Evolutionary conservation across 345 rosid genomes (phyloP).

Genomic region (Euphorbia pulcherrima): DNA sequence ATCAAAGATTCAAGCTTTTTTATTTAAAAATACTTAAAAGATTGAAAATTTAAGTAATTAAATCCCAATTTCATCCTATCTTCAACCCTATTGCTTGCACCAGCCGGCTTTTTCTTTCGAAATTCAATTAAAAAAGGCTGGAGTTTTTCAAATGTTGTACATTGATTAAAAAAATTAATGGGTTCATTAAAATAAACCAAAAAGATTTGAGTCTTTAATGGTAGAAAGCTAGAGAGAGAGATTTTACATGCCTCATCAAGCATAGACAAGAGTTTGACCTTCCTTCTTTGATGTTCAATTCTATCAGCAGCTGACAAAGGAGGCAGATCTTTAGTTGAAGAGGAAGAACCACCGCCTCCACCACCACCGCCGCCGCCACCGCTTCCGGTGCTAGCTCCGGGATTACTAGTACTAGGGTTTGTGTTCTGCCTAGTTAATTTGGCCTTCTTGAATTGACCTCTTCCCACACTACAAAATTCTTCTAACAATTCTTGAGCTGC

Average conservation of each 20-base stretch:
- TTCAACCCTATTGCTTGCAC: conserved; percentile 43
- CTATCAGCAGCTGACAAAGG: conserved; percentile 75
- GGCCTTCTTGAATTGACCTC: conserved; percentile 69
- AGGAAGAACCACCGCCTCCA: conserved; percentile 38
- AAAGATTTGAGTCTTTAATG: conserved; percentile 22
- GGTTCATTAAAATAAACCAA: conserved; percentile 14
- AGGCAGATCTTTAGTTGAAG: conserved; percentile 52
- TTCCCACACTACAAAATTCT: conserved; percentile 92
- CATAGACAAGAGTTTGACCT: conserved; percentile 89
- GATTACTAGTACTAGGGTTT: conserved; percentile 57
- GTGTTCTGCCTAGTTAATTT: conserved; percentile 42
- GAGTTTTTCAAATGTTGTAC: conserved; percentile 20
- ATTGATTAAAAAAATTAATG: conserved; percentile 19
- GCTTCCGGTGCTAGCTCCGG: conserved; percentile 30
- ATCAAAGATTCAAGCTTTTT: conserved; percentile 13
- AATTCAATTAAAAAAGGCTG: conserved; percentile 1
- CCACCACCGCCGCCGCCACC: conserved; percentile 12
- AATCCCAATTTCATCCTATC: conserved; percentile 38
- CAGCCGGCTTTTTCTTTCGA: conserved; percentile 48
- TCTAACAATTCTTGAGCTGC: conserved; percentile 84
- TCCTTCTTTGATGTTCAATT: conserved; percentile 92
- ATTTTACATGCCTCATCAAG: conserved; percentile 93
- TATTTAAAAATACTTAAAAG: conserved; percentile 1
- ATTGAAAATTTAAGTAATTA: no score
- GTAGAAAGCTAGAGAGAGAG: conserved; percentile 19